Evolutionary conservation across 73 alveolate genomes (phyloP).

Genomic region (Stentor roeselii): DNA sequence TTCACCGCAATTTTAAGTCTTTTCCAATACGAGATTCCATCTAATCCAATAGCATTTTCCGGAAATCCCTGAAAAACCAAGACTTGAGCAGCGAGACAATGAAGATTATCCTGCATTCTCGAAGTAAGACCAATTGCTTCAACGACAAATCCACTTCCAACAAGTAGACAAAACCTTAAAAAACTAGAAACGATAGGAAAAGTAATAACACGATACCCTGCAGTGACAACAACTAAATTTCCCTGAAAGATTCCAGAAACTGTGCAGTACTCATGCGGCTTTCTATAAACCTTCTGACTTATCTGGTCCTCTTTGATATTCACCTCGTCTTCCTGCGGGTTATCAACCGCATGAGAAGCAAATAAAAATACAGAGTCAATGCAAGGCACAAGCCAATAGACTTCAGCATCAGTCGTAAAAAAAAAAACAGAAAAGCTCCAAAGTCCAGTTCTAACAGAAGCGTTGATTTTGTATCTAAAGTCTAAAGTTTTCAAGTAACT

Average conservation of each 20-base stretch:
- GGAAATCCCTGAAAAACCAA: background rate
- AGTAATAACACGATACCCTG: background rate
- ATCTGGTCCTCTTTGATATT: constrained; percentile 7
- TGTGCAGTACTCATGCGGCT: constrained; percentile 16
- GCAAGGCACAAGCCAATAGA: constrained; percentile 23
- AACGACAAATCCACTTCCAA: background rate
- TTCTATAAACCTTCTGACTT: background rate
- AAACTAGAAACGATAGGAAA: background rate
- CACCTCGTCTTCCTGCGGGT: background rate
- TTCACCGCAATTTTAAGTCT: background rate
- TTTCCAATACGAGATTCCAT: background rate
- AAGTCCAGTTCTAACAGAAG: background rate
- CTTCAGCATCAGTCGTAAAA: constrained; percentile 12
- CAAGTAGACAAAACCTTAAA: constrained; percentile 17
- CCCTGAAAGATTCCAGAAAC: constrained; percentile 3
- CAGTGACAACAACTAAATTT: background rate
- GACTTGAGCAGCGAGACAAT: background rate
- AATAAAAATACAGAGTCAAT: background rate
- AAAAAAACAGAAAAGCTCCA: constrained; percentile 24
- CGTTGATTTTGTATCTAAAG: background rate
- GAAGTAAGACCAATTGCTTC: constrained; percentile 14
- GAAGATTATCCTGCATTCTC: constrained; percentile 9
- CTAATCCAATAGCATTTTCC: background rate
- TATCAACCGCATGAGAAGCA: constrained; percentile 10
- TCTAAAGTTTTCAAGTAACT: background rate